Percentiles rank a stretch among this genome's conserved stretches.
phyloP scores from a whole-genome alignment of 2,329 filamentous ascomycete species.

The Apiospora arundinis region DNA sequence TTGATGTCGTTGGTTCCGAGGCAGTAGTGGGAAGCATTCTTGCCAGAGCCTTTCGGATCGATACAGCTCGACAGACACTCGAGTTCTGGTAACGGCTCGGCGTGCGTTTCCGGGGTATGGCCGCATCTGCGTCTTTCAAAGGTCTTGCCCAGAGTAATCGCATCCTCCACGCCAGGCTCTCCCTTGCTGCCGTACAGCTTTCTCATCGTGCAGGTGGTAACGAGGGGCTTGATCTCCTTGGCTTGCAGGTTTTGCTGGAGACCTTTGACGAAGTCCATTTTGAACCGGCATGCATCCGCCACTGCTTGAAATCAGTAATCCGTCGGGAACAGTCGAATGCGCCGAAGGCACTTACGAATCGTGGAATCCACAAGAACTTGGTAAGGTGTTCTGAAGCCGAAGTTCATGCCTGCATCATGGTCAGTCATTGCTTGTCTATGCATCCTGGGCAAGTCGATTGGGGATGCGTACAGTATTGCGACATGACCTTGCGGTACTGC shows the following conservation, averaged over 20 bases:
- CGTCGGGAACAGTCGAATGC: no score
- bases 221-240: slow-evolving; percentile 81
- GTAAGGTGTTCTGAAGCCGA: slow-evolving; percentile 92
- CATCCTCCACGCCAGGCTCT: slow-evolving; percentile 58
- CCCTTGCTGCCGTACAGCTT: slow-evolving; percentile 72
- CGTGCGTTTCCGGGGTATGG: slow-evolving; percentile 75
- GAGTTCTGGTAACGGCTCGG: slow-evolving; percentile 70
- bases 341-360: slow-evolving; percentile 52
- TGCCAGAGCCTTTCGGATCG: slow-evolving; percentile 73
- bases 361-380: slow-evolving; percentile 90
- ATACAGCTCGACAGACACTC: slow-evolving; percentile 79
- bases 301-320: slow-evolving; percentile 45
- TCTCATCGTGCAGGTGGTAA: slow-evolving; percentile 81
- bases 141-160: slow-evolving; percentile 77
- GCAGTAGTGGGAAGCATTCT: slow-evolving; percentile 81
- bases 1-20: slow-evolving; percentile 76
- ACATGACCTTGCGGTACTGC: slow-evolving; percentile 90
- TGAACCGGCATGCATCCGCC: slow-evolving; percentile 79
- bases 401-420: slow-evolving; percentile 85
- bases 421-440: not conserved
- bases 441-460: not conserved
- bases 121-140: slow-evolving; percentile 80
- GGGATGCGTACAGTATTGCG: slow-evolving; percentile 69
- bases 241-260: slow-evolving; percentile 83
- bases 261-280: slow-evolving; percentile 83